phyloP scores from a whole-genome alignment of 768 basidiomycete species.

The Mrakia gelida region DNA sequence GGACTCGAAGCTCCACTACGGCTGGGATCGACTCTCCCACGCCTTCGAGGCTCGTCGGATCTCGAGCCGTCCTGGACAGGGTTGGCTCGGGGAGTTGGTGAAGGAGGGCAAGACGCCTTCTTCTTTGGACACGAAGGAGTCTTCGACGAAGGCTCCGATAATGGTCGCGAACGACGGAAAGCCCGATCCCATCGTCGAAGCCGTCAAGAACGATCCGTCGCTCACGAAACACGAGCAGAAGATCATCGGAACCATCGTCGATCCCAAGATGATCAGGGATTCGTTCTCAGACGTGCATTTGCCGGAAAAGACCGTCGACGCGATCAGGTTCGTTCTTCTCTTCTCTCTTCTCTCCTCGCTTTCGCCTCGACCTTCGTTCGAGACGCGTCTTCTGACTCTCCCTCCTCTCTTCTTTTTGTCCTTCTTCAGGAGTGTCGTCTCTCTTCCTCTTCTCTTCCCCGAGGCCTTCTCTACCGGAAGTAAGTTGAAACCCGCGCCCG shows the following conservation, averaged over 20 bases:
- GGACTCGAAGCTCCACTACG: neutral
- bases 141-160: conserved; percentile 38
- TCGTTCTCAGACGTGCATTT: conserved; percentile 68
- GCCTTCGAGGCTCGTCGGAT: neutral
- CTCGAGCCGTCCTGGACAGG: neutral
- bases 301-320: conserved; percentile 81
- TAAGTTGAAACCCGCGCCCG: neutral
- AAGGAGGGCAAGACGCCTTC: conserved; percentile 25
- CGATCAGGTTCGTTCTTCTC: conserved; percentile 62
- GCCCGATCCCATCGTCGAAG: conserved; percentile 57
- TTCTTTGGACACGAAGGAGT: neutral
- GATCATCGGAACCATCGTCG: conserved; percentile 78
- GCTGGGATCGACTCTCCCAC: neutral
- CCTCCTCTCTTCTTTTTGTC: neutral
- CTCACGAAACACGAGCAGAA: conserved; percentile 77
- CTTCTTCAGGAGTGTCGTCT: conserved; percentile 53
- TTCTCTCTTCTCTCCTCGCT: neutral
- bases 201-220: conserved; percentile 66
- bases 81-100: neutral
- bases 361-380: neutral
- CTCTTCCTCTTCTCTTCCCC: conserved; percentile 79
- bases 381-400: neutral
- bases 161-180: conserved; percentile 36
- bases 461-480: conserved; percentile 77
- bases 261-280: conserved; percentile 55